Conservation (phyloP, 257 asterid species). For the Solanum chaucha region DNA sequence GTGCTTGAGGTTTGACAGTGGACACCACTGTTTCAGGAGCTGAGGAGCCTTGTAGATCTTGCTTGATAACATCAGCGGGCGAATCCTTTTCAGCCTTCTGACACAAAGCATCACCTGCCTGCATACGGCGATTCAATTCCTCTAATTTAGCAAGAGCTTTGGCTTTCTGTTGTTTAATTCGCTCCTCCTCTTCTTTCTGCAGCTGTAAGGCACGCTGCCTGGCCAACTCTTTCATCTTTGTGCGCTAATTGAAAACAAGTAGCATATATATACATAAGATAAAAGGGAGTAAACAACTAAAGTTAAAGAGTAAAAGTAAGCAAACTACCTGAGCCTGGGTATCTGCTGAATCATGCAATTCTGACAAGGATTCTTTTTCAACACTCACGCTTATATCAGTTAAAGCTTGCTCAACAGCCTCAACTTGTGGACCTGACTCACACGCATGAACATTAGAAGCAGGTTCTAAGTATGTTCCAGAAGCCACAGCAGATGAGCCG, state of each 20-base stretch:
- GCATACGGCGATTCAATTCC: conserved; percentile 77
- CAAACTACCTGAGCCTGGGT: conserved; percentile 57
- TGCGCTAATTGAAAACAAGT: conserved; percentile 42
- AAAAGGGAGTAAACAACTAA: not conserved
- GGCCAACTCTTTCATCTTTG: conserved; percentile 59
- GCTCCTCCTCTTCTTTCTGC: conserved; percentile 93
- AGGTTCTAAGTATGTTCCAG: conserved; percentile 19
- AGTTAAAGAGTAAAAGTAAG: conserved; percentile 1
- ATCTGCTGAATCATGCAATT: conserved; percentile 47
- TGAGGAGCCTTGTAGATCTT: conserved; percentile 22
- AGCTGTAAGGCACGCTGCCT: conserved; percentile 72
- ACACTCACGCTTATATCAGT: conserved; percentile 17
- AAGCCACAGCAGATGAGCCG: conserved; percentile 24
- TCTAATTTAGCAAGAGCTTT: conserved; percentile 90
- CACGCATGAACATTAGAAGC: conserved; percentile 17
- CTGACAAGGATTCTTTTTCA: conserved; percentile 39
- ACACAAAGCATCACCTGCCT: conserved; percentile 34
- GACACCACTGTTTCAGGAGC: conserved; percentile 22
- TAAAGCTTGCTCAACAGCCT: conserved; percentile 24
- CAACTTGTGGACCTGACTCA: conserved; percentile 22
- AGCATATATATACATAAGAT: conserved; percentile 5
- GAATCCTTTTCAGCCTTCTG: conserved; percentile 28
- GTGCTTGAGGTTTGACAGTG: conserved; percentile 23
- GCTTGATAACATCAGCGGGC: conserved; percentile 6
- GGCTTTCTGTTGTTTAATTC: conserved; percentile 78